Evolutionary conservation across 371 early-diverging fungal species (phyloP), one percentile per base, ranked within the genome.

Genomic region (Sporodiniella umbellata): DNA sequence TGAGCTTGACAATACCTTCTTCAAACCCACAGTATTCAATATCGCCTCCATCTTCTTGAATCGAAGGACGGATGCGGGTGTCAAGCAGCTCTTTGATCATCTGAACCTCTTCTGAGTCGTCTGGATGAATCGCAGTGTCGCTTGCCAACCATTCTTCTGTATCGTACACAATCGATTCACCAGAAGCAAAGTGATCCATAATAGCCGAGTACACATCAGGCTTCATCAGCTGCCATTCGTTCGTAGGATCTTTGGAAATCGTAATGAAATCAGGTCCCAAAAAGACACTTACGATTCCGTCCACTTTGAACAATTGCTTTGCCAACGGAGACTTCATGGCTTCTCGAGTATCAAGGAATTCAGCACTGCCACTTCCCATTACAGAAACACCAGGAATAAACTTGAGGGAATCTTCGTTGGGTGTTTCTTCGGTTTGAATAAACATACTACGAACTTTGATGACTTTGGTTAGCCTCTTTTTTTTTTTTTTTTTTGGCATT

Each of bases 41-140:
- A 79, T 98, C 99, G 2, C 99, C 99, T 45, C 99, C 99, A 64
- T 98, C 99, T 51, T 96, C 95, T 74, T 92, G 92, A 51, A 98
- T 95, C 3, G 96, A 87, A 8, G 99, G 99, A 14, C 99, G 80
- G 47, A 98, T 93, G 25, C 97, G 80, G 3, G 95, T 92, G 43
- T 97, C 98, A 35, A 98, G 74, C 47, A 98, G 64, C 66, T 96
- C 97, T 68, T 97, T 98, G 60, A 98, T 96, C 94, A 96, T 94
- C 43, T 89, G 88, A 3, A 96, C 96, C 23, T 85, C 85, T 56
- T 98, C 97, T 10, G 88, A 79, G 64, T 94, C 94, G 49, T 87
- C 92, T 35, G 84, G 84, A 23, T 68, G 64, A 42, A 93, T 90
- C 42, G 77, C 70, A 7, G 91, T 92, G 59, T 92, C 91, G 19